Evolutionary conservation across 1,139 yeast genomes (phyloP), one percentile per base, ranked within the genome.

Genomic region (Candida neerlandica): DNA sequence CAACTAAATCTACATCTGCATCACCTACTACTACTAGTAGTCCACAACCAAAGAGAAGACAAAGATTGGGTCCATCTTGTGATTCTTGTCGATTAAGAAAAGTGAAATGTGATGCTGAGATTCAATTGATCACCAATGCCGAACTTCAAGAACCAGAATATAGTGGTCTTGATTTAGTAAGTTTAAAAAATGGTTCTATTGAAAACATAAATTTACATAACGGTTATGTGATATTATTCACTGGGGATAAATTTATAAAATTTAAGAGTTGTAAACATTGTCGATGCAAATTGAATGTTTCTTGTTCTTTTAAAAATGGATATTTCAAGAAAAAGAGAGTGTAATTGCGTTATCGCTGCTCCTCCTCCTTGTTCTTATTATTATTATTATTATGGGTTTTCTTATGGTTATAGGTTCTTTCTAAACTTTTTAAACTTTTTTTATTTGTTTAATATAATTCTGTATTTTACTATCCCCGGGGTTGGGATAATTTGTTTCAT

Each of bases 11-110:
- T 14, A 34, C 43, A 16, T 21, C 41, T 32, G 34, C 27, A 23
- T 23, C 29, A 45, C 15, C 38, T 19, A 23, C n/a, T 30, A 12
- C 15, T 5, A 30, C 15, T 11, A 30, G 14, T n/a, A 37, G 16
- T n/a, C 29, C 15, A 19, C 47, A 34, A 34, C 46, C 48, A 15
- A 76, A 69, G 54, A 76, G 77, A 65, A 66, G 87, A 56, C 92
- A 86, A 65, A 70, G 94, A 53, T 72, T 81, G 19, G 92, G 94
- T 0, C 92, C 92, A 9, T 82, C 88, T 44, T 86, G 94, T 66
- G 92, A 86, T 63, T 71, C 80, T 41, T 86, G 94, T 63, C 73
- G 91, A 47, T 63, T 79, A n/a, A 76, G 89, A 53, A 86, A 86
- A 65, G 87, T 85, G 52, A 86, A 85, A 65, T 86, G 94, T 66